Percentiles rank a stretch among this genome's conserved stretches.
phyloP scores from a whole-genome alignment of 2,329 filamentous ascomycete species.

The Gnomoniopsis smithogilvyi region DNA sequence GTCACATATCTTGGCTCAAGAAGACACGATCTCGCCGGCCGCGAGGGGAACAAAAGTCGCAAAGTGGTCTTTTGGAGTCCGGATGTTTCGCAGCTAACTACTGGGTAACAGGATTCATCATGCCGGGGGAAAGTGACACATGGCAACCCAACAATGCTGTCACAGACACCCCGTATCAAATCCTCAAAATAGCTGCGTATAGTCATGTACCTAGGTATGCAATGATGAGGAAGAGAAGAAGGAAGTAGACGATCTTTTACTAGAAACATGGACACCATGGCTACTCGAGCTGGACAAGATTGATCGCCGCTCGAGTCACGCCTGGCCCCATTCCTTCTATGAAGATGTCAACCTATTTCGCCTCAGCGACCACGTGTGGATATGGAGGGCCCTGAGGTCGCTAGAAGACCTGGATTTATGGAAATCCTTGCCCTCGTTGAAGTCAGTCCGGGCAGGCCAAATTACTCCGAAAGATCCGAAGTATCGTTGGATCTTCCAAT shows the following conservation, averaged over 20 bases:
- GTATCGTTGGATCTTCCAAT: no score
- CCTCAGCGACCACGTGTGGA: conserved; percentile 19
- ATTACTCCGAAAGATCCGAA: no score
- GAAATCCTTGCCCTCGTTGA: background rate
- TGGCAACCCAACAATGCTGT: background rate
- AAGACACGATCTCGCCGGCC: background rate
- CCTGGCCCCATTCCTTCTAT: conserved; percentile 12
- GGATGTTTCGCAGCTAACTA: background rate
- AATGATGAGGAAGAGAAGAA: no score
- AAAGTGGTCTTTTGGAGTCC: background rate
- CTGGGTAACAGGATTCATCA: background rate
- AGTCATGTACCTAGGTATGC: no score
- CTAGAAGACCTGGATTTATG: background rate
- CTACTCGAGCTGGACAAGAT: background rate
- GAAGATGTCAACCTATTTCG: conserved; percentile 10
- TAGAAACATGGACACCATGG: background rate
- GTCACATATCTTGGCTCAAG: background rate
- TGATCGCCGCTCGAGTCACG: background rate
- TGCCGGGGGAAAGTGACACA: background rate
- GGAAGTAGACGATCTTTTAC: no score
- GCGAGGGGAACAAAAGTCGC: no score
- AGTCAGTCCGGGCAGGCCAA: no score
- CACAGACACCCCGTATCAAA: background rate
- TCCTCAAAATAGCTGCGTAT: background rate
- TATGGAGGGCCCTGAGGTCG: conserved; percentile 16